A percentile compares a stretch with the other conserved stretches of the same genome.
These are phyloP conservation scores for Inga leiocalycina DNA, from an alignment of 306 rosid species.

Conservation along the genomic window DNA sequence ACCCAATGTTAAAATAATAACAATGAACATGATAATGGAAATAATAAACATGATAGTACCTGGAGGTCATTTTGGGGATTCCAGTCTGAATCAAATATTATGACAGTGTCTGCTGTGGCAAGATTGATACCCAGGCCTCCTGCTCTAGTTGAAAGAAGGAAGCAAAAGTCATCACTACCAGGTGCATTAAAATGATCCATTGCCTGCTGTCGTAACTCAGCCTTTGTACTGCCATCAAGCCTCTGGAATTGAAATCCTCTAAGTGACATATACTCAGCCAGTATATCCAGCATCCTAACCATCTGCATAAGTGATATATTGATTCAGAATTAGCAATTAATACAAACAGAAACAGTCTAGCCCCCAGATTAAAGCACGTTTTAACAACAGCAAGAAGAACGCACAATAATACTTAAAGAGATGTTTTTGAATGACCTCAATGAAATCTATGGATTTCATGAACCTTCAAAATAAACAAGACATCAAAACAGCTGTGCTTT, in stretches of 20 bases:
- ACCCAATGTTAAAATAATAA: conserved; percentile 4
- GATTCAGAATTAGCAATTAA: background rate
- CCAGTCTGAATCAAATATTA: conserved; percentile 99
- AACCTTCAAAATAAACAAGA: background rate
- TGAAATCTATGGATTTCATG: background rate
- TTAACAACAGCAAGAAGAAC: background rate
- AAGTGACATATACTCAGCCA: conserved; percentile 86
- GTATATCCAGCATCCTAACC: conserved; percentile 98
- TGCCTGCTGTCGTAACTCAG: conserved; percentile 97
- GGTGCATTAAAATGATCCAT: conserved; percentile 99
- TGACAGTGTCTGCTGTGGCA: conserved; percentile 99
- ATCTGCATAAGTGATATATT: conserved; percentile 62
- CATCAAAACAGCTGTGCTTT: background rate
- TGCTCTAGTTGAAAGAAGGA: conserved; percentile 98
- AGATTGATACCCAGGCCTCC: conserved; percentile 99
- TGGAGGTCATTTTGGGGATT: conserved; percentile 99
- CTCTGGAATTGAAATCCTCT: conserved; percentile 98
- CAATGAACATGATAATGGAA: background rate
- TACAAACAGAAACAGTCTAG: background rate
- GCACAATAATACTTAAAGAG: background rate
- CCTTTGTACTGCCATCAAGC: conserved; percentile 98
- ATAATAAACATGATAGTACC: conserved; percentile 45
- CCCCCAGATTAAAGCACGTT: background rate
- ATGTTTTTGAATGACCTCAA: background rate
- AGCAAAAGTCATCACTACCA: conserved; percentile 98